Conservation (phyloP, 345 rosid species). For the Hibiscus syriacus region DNA sequence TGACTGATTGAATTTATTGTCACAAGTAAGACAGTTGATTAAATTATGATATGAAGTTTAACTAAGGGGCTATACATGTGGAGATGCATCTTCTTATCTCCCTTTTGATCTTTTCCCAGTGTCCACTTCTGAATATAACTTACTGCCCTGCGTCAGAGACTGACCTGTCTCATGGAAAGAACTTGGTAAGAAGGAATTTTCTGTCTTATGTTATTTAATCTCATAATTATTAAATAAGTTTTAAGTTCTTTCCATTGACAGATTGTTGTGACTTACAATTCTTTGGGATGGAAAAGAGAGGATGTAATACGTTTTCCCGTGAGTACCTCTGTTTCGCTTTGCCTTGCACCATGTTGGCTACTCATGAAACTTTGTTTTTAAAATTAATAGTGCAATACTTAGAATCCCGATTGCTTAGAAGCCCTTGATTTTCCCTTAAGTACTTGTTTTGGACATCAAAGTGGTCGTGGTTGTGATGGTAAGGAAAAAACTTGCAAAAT, state of each 20-base stretch:
- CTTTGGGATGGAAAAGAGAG: slow-evolving; percentile 94
- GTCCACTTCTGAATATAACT: slow-evolving; percentile 90
- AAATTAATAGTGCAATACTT: background rate
- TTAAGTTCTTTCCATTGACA: slow-evolving; percentile 22
- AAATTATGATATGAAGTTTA: slow-evolving; percentile 3
- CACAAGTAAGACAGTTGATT: background rate
- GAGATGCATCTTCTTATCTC: background rate
- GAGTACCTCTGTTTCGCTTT: slow-evolving; percentile 28
- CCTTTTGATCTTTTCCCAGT: slow-evolving; percentile 33
- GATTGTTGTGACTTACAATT: slow-evolving; percentile 75
- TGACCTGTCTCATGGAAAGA: slow-evolving; percentile 47
- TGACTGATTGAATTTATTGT: slow-evolving; percentile 5
- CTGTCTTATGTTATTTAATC: slow-evolving; percentile 5
- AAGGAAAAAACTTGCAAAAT: background rate
- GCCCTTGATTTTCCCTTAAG: background rate
- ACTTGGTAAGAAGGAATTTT: slow-evolving; percentile 49
- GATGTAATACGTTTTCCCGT: slow-evolving; percentile 84
- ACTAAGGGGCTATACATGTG: slow-evolving; percentile 12
- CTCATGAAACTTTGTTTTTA: background rate
- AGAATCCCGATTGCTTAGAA: background rate
- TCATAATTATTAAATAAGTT: background rate
- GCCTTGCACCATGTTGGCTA: background rate
- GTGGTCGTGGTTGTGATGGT: background rate
- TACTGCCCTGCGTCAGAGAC: slow-evolving; percentile 85
- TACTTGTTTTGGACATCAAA: background rate